Base-by-base conservation (phyloP, 2,329 filamentous ascomycete genomes). In the Pseudogymnoascus sp. region DNA sequence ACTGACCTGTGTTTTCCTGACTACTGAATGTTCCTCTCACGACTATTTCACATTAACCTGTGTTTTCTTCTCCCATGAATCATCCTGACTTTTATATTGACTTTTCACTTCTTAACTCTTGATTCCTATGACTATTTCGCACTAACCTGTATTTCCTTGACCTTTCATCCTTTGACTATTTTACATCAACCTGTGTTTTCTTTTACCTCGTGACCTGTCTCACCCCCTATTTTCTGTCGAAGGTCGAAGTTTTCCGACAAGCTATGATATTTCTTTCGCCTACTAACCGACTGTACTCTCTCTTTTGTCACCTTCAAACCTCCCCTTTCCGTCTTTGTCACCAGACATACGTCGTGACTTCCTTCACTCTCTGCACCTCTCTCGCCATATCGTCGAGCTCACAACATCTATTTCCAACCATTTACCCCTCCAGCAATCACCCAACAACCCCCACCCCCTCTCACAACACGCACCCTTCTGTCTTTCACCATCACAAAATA, bases 321-420 rank as follows among this genome's bases (percentile, higher is more conserved):
- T 59, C 63, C 16, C 37, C 18, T 36, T 30, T 54, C 25, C 33
- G 63, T 65, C 22, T 28, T 47, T 20, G n/a, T 14, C 9, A 18
- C 22, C 22, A 47, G 5, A 28, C 22, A n/a, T 4, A 2, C 20
- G 20, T 25, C 20, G 2, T 3, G 9, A 11, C 6, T 25, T 6
- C 28, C 22, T 9, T 25, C 14, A 6, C 41, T 5, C 41, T 8
- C 18, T 43, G 8, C 4, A 11, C 41, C 8, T 6, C 7, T 11
- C 14, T 3, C 22, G 6, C 22, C 6, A 14, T 8, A 43, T 25
- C 9, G 6, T 7, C 16, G 9, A 12, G 20, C 20, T 28, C 14
- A 30, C 7, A 50, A 47, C 4, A 25, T 47, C 11, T 5, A 47
- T 7, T 2, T 3, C 14, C 20, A 7, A 8, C 12, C 7, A 11